Base-by-base conservation (phyloP, 805 yeast genomes). In the Pichia insulana region DNA sequence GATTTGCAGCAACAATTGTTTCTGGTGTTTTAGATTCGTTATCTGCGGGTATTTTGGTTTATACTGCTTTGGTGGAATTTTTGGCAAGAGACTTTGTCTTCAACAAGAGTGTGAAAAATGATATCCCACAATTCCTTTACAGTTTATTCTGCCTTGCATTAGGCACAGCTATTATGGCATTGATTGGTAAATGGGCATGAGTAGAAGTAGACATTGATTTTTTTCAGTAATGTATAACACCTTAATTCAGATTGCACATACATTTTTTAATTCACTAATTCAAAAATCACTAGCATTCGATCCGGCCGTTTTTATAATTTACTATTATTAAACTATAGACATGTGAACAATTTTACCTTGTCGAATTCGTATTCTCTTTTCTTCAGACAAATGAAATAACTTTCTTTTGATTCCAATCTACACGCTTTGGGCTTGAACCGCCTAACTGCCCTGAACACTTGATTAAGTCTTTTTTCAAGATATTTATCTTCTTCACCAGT, bases 361-460 rank as follows among this genome's bases (percentile, higher is more conserved):
- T 73, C 74, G 9, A 59, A 40, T 16, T 55, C 46, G 19, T 58
- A 56, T 41, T 60, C 69, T 53, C 76, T 75, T 36, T 59, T 59
- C 13, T 68, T 66, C n/a, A 73, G 53, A 9, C 85, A 86, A 3
- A 92, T 73, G 50, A 90, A 78, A 58, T 87, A 92, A 55, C 80
- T 73, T 59, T 92, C 98, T 45, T 78, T 75, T 48, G 94, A 86
- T 52, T 82, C 94, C 15, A 67, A 62, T 40, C 97, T 68, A 25
- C 89, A 79, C 0, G 97, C 87, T 9, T 65, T 68, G 0, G 98
- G 98, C 57, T 92, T 92, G 53, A 73, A 78, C 42, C 85, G 67
- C 39, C 64, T 59, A 0, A 88, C 96, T 39, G 64, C 70, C 2
- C 64, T 62, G 60, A 92, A 92, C 15, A 75, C 75, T 37, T 60